Evolutionary conservation across 192 early-diverging fungal species (phyloP).

Genomic region (Umbelopsis sp.): DNA sequence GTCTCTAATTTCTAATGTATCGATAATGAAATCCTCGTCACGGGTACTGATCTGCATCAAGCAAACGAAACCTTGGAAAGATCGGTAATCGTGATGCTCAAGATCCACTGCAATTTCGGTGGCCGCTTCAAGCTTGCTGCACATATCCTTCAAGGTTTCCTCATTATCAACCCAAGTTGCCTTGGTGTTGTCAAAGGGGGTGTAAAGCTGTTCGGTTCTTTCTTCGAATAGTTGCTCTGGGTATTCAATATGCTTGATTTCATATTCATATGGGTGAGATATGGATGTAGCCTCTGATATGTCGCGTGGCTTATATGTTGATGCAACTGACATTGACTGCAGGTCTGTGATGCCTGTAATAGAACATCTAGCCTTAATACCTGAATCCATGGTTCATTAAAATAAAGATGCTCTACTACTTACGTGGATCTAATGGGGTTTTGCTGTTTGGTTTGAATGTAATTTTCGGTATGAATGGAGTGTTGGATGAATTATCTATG

Average conservation of each 20-base stretch:
- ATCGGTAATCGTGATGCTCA: slow-evolving; percentile 95
- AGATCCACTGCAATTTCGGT: slow-evolving; percentile 91
- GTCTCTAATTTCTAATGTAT: slow-evolving; percentile 80
- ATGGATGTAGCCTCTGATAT: slow-evolving; percentile 32
- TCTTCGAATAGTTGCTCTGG: slow-evolving; percentile 69
- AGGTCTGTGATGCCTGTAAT: not conserved
- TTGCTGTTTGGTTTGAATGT: slow-evolving; percentile 78
- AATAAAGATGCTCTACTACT: slow-evolving; percentile 24
- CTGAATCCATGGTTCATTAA: slow-evolving; percentile 5
- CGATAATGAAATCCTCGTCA: slow-evolving; percentile 86
- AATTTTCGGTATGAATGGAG: slow-evolving; percentile 83
- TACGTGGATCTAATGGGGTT: slow-evolving; percentile 70
- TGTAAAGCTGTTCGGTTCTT: slow-evolving; percentile 51
- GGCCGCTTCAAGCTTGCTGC: slow-evolving; percentile 58
- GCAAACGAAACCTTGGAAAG: slow-evolving; percentile 94
- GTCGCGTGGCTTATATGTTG: not conserved
- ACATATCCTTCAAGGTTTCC: slow-evolving; percentile 64
- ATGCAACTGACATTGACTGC: not conserved
- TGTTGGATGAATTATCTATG: slow-evolving; percentile 80
- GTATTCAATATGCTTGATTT: slow-evolving; percentile 81
- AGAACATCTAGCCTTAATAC: not conserved
- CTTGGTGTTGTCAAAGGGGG: slow-evolving; percentile 67
- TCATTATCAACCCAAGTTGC: slow-evolving; percentile 84
- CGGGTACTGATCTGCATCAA: slow-evolving; percentile 93
- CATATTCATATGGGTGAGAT: slow-evolving; percentile 90